Conservation (phyloP, 2,329 filamentous ascomycete species). For the Trichoderma oligosporum region DNA sequence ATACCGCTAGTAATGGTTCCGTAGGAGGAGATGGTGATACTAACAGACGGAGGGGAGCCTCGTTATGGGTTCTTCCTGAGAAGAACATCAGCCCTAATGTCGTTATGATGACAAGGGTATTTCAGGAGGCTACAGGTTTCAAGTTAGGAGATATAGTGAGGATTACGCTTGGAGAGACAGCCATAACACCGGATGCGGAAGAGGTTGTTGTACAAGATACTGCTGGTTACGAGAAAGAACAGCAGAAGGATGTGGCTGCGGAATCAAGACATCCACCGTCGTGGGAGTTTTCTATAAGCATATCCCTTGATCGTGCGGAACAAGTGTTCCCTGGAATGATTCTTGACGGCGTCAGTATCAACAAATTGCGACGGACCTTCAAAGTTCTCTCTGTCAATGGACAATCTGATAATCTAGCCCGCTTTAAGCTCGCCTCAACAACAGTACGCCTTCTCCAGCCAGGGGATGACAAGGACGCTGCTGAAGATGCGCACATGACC, state of each 20-base stretch:
- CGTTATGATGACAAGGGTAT: constrained; percentile 67
- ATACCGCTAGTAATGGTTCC: constrained; percentile 17
- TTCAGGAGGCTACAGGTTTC: constrained; percentile 69
- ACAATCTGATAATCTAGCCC: constrained; percentile 42
- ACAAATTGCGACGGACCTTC: constrained; percentile 44
- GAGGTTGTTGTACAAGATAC: constrained; percentile 59
- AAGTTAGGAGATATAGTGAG: constrained; percentile 63
- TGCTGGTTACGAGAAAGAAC: constrained; percentile 32
- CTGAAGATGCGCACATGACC: background rate
- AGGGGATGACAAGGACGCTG: constrained; percentile 25
- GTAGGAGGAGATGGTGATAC: background rate
- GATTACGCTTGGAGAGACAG: constrained; percentile 53
- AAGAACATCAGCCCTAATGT: constrained; percentile 65
- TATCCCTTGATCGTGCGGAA: constrained; percentile 54
- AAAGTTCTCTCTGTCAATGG: constrained; percentile 54
- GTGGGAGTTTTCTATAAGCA: constrained; percentile 38
- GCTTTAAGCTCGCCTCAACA: constrained; percentile 39
- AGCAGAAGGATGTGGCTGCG: constrained; percentile 25
- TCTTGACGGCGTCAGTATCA: constrained; percentile 56
- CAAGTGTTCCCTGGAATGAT: constrained; percentile 66
- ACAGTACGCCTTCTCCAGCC: constrained; percentile 37
- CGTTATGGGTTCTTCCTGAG: constrained; percentile 48
- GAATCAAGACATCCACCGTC: constrained; percentile 27
- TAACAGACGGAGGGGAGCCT: constrained; percentile 41
- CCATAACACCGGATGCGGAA: constrained; percentile 49